Conservation (phyloP, 2,329 filamentous ascomycete species). For the Aspergillus brasiliensis region DNA sequence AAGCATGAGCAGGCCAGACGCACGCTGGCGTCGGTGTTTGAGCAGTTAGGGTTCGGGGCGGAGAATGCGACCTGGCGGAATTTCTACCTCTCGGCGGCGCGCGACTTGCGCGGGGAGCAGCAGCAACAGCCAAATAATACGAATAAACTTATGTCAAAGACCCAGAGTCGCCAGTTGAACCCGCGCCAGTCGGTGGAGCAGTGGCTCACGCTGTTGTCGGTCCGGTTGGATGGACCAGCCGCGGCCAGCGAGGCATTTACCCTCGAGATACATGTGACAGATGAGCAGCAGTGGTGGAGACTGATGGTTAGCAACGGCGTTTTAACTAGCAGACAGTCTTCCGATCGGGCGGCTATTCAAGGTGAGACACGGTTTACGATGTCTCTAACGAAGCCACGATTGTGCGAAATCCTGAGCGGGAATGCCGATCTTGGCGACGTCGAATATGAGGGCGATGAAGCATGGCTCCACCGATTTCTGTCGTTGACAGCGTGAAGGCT, state of each 20-base stretch:
- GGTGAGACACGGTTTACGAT: neutral
- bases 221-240: constrained; percentile 20
- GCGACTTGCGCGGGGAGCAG: constrained; percentile 24
- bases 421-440: neutral
- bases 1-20: constrained; percentile 13
- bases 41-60: constrained; percentile 38
- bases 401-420: neutral
- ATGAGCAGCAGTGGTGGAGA: constrained; percentile 17
- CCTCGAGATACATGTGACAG: constrained; percentile 21
- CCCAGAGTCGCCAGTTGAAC: constrained; percentile 11
- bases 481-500: neutral
- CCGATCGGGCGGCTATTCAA: neutral
- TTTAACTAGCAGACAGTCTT: constrained; percentile 14
- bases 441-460: neutral
- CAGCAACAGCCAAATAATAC: neutral
- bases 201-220: constrained; percentile 21
- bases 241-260: constrained; percentile 12
- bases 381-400: neutral
- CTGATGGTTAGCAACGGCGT: constrained; percentile 26
- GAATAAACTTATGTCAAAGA: neutral
- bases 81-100: constrained; percentile 40
- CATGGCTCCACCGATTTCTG: neutral
- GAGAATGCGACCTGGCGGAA: constrained; percentile 49
- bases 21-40: constrained; percentile 35
- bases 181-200: constrained; percentile 18